A percentile compares a stretch with the other conserved stretches of the same genome.
These are phyloP conservation scores for Letharia columbiana DNA, from an alignment of 495 filamentous ascomycete genomes.

Conservation along the genomic window DNA sequence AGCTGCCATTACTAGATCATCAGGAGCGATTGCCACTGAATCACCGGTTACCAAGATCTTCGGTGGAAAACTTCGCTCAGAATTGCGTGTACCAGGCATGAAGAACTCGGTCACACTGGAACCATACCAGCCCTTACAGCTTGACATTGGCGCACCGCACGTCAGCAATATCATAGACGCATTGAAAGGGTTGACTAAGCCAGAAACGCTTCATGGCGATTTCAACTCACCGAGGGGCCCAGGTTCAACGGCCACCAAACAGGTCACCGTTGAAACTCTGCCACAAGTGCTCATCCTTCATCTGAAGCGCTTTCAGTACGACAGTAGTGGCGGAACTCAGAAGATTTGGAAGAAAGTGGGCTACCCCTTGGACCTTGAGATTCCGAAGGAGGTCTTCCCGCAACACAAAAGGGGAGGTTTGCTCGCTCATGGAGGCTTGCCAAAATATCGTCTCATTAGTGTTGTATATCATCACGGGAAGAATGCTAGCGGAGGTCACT, in stretches of 20 bases:
- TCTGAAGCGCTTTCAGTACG: conserved; percentile 94
- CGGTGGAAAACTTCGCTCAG: conserved; percentile 83
- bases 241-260: conserved; percentile 73
- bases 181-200: conserved; percentile 69
- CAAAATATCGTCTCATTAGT: conserved; percentile 76
- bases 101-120: conserved; percentile 87
- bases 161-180: conserved; percentile 89
- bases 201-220: conserved; percentile 78
- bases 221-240: conserved; percentile 76
- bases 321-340: conserved; percentile 78
- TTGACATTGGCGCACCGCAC: conserved; percentile 81
- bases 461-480: conserved; percentile 98
- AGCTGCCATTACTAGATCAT: conserved; percentile 76
- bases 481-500: conserved; percentile 89
- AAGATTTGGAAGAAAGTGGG: conserved; percentile 99
- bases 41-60: conserved; percentile 93
- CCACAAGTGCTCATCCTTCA: conserved; percentile 91
- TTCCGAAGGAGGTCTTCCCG: conserved; percentile 87
- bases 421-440: conserved; percentile 54
- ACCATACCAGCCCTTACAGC: conserved; percentile 86
- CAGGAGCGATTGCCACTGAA: conserved; percentile 59
- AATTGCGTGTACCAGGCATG: conserved; percentile 76
- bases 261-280: conserved; percentile 87
- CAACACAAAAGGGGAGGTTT: conserved; percentile 58
- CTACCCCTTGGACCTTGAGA: conserved; percentile 88